Evolutionary conservation across 108 stramenopile genomes (phyloP).

Genomic region (Cyclostephanos tholiformis): DNA sequence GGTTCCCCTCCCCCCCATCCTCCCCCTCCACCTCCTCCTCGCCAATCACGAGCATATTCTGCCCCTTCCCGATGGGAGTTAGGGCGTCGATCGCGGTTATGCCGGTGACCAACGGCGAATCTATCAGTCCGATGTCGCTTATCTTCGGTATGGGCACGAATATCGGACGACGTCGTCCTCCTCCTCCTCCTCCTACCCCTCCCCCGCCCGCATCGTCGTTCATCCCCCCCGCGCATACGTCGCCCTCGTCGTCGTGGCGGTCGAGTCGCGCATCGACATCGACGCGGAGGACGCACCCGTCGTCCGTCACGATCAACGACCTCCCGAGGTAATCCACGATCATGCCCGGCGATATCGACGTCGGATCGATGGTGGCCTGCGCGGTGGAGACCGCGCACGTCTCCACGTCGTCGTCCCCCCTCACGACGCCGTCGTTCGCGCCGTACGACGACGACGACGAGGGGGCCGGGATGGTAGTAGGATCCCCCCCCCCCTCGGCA

Average conservation of each 20-base stretch:
- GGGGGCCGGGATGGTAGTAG: too few relatives aligned
- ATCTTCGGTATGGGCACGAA: constrained; percentile 85
- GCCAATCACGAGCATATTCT: constrained; percentile 89
- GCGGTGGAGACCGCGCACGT: constrained; percentile 29
- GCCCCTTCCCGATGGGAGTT: constrained; percentile 87
- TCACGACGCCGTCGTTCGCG: constrained; percentile 25
- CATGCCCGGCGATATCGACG: constrained; percentile 40
- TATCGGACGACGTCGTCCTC: constrained; percentile 50
- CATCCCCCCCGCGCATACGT: too few relatives aligned
- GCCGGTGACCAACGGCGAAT: constrained; percentile 82
- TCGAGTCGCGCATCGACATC: constrained; percentile 8
- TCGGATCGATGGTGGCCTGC: constrained; percentile 42
- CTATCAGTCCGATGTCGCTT: constrained; percentile 83
- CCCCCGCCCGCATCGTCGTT: neutral
- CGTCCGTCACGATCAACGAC: constrained; percentile 14
- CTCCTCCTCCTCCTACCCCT: too few relatives aligned
- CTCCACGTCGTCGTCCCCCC: neutral
- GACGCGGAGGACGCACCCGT: constrained; percentile 34
- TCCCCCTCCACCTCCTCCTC: constrained; percentile 51
- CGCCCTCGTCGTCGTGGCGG: neutral
- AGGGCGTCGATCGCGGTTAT: constrained; percentile 84
- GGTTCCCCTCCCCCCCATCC: constrained; percentile 4
- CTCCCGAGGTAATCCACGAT: constrained; percentile 60
- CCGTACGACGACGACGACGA: constrained; percentile 23
- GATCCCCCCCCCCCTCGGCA: constrained; percentile 10